Percentiles rank a stretch among this genome's conserved stretches.
Evolutionary conservation across 2,329 filamentous ascomycete genomes (phyloP).

Genomic region (Xylaria sp.): DNA sequence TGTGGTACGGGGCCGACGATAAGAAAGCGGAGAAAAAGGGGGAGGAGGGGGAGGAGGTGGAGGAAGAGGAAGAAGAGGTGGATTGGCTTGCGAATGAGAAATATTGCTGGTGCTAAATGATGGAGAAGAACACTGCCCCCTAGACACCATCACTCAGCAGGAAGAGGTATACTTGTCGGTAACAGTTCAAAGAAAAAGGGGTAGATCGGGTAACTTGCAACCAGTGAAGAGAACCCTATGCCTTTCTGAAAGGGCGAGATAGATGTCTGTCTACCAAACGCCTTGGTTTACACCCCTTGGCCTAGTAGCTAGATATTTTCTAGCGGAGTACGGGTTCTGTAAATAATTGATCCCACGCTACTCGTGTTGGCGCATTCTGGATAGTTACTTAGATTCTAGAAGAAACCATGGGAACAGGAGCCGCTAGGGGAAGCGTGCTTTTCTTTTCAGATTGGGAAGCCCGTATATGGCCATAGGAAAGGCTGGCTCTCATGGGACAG

Average conservation of each 20-base stretch:
- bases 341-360: not conserved
- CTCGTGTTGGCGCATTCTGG: not conserved
- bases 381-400: not conserved
- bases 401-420: not conserved
- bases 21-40: constrained; percentile 4
- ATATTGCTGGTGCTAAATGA: constrained; percentile 75
- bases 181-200: not conserved
- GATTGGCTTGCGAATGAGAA: constrained; percentile 83
- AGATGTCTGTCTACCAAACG: no score
- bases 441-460: not conserved
- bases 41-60: constrained; percentile 23
- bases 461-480: not conserved
- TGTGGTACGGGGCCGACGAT: constrained; percentile 70
- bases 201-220: not conserved
- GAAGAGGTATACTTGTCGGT: no score
- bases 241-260: no score
- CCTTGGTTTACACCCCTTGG: not conserved
- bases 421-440: not conserved
- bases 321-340: not conserved
- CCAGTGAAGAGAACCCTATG: not conserved
- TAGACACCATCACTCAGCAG: no score
- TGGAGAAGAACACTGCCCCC: no score
- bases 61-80: constrained; percentile 62
- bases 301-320: not conserved
- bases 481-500: not conserved